Conservation (phyloP, 1,284 basidiomycete species). For the Mycosarcoma mackinlayi region DNA sequence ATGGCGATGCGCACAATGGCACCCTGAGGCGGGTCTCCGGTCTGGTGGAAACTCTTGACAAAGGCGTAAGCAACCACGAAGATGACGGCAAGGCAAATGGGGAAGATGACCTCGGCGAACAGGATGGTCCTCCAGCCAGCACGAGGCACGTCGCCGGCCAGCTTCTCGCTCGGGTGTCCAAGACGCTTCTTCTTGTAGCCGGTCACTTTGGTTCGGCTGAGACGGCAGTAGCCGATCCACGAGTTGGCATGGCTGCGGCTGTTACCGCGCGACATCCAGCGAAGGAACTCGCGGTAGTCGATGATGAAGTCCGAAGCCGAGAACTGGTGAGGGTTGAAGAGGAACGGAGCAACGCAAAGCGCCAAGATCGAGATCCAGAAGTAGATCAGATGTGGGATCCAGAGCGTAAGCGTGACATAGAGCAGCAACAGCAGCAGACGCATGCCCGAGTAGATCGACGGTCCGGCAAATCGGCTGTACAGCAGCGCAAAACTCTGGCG, state of each 20-base stretch:
- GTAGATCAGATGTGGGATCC: slow-evolving; percentile 68
- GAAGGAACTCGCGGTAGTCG: slow-evolving; percentile 68
- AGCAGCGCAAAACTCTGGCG: slow-evolving; percentile 66
- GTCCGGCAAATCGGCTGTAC: slow-evolving; percentile 67
- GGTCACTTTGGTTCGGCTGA: slow-evolving; percentile 67
- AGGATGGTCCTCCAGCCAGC: slow-evolving; percentile 67
- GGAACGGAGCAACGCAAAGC: slow-evolving; percentile 67
- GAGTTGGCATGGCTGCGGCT: slow-evolving; percentile 68
- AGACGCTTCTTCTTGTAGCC: slow-evolving; percentile 69
- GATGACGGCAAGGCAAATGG: slow-evolving; percentile 64
- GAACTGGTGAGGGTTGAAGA: slow-evolving; percentile 69
- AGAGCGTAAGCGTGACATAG: slow-evolving; percentile 67
- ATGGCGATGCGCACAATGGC: slow-evolving; percentile 92
- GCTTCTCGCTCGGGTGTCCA: slow-evolving; percentile 68
- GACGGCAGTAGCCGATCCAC: slow-evolving; percentile 69
- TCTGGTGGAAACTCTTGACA: slow-evolving; percentile 66
- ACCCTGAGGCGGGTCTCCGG: slow-evolving; percentile 70
- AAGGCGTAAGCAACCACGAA: slow-evolving; percentile 67
- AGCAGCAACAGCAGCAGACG: slow-evolving; percentile 64
- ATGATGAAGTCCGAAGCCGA: slow-evolving; percentile 67
- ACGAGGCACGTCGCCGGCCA: slow-evolving; percentile 66
- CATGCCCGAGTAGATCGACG: slow-evolving; percentile 68
- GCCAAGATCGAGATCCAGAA: slow-evolving; percentile 68
- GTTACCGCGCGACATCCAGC: slow-evolving; percentile 69
- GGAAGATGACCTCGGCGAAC: slow-evolving; percentile 64